Base-by-base conservation (phyloP, 1,284 basidiomycete genomes). In the Trametes hirsuta region DNA sequence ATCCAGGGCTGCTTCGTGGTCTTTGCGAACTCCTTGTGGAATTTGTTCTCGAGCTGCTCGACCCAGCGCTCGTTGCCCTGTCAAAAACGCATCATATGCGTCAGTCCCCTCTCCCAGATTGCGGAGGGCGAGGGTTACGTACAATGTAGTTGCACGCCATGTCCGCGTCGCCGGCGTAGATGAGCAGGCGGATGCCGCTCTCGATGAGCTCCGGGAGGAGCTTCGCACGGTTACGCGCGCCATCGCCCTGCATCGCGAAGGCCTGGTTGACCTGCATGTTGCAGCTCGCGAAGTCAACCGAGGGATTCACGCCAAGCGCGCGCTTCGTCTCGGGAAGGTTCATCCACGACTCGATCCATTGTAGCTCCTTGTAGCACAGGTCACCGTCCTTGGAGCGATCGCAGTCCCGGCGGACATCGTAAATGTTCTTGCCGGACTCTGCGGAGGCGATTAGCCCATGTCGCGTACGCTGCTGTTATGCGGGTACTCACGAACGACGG, bases 361-460 rank as follows among this genome's bases (percentile, higher is more conserved):
- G 74, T 82, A 95, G 88, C 76, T 95, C 82, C 63, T 77, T 78
- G 77, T 93, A 93, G 77, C 90, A 93, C 2, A 93, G 77, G 30
- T 82, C 77, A 30, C 88, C 88, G 67, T 93, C 88, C 73, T 83
- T 82, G 58, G 81, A 74, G 51, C 85, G 81, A 71, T 90, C 82
- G 55, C 96, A 98, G 64, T 79, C 80, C 63, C 76, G 81, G 60
- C 95, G 88, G 12, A 95, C 91, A 70, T 98, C 96, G 74, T 97
- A 97, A 34, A 90, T 84, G 74, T 91, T 91, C 52, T 81, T 72
- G 12, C 87, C 87, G 68, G 84, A 80, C 75, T 86, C 87, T 88
- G 63, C 22, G 41, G 12, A 14, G 4, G 24, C 11, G 9, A 6
- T 15, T 34, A 46, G 35, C 36, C 34, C 15, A 8, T n/a, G 11